Evolutionary conservation across 179 eudicot species (phyloP).

Genomic region (Carnegiea gigantea): DNA sequence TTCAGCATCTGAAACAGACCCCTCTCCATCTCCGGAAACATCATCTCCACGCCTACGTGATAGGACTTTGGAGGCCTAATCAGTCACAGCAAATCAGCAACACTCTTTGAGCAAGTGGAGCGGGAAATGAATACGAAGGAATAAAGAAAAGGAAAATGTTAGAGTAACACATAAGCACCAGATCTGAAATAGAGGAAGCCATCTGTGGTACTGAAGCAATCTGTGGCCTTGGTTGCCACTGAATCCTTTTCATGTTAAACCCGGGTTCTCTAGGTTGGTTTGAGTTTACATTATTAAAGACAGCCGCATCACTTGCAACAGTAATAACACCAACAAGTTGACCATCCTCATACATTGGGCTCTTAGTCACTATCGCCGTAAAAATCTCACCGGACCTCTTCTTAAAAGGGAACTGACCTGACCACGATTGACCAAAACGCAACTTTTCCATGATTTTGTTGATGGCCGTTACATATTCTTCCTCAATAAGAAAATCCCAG

Average conservation of each 20-base stretch:
- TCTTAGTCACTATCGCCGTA: constrained; percentile 69
- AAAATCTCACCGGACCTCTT: constrained; percentile 63
- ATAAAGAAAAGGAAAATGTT: constrained; percentile 7
- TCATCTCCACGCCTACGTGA: constrained; percentile 41
- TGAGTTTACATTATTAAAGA: constrained; percentile 43
- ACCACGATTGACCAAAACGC: constrained; percentile 63
- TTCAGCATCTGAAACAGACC: constrained; percentile 25
- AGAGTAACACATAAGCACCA: constrained; percentile 59
- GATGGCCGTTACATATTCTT: constrained; percentile 37
- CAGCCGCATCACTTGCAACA: constrained; percentile 75
- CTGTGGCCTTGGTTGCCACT: constrained; percentile 59
- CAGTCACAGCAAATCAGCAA: constrained; percentile 25
- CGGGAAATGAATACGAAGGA: constrained; percentile 3
- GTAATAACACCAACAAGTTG: constrained; percentile 79
- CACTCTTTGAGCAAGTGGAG: constrained; percentile 23
- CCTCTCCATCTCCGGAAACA: constrained; percentile 31
- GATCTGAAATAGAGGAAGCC: constrained; percentile 69
- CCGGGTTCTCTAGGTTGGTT: constrained; percentile 33
- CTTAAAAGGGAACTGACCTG: constrained; percentile 81
- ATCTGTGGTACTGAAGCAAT: constrained; percentile 51
- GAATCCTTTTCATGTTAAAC: constrained; percentile 48
- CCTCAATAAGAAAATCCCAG: constrained; percentile 57
- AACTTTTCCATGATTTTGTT: constrained; percentile 46
- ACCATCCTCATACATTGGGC: constrained; percentile 67
- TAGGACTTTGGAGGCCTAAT: constrained; percentile 68